Conservation (phyloP, 345 rosid genomes). For the Heritiera littoralis region DNA sequence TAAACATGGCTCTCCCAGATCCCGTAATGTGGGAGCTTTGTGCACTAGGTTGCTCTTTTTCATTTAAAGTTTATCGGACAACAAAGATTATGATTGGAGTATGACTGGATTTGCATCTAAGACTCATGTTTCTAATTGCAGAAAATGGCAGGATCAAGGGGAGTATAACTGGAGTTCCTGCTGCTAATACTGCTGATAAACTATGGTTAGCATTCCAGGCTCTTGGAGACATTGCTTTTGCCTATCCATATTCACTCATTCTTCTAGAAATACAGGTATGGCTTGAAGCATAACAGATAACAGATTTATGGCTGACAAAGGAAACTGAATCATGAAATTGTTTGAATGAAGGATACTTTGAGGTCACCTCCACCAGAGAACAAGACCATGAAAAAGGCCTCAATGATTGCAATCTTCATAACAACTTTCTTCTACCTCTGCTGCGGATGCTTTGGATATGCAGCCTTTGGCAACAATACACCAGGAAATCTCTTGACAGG, state of each 20-base stretch:
- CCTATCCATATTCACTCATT: constrained; percentile 57
- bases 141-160: constrained; percentile 53
- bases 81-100: not conserved
- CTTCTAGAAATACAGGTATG: constrained; percentile 66
- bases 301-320: too few species aligned
- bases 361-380: constrained; percentile 50
- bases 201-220: constrained; percentile 54
- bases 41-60: too few species aligned
- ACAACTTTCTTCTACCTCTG: constrained; percentile 47
- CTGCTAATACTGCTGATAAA: constrained; percentile 37
- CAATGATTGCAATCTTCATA: constrained; percentile 31
- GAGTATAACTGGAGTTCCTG: constrained; percentile 49
- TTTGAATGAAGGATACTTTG: constrained; percentile 39
- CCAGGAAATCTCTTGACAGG: constrained; percentile 49
- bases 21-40: too few species aligned
- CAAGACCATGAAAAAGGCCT: constrained; percentile 49
- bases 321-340: not conserved
- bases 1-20: too few species aligned
- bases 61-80: not conserved
- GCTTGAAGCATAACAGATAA: not conserved
- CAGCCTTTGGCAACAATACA: constrained; percentile 42
- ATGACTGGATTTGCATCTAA: not conserved
- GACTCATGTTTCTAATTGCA: constrained; percentile 24
- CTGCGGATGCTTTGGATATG: constrained; percentile 48
- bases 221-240: constrained; percentile 63